These are phyloP conservation scores for Eutrema yunnanense DNA, from an alignment of 345 rosid genomes.

Conservation along the genomic window DNA sequence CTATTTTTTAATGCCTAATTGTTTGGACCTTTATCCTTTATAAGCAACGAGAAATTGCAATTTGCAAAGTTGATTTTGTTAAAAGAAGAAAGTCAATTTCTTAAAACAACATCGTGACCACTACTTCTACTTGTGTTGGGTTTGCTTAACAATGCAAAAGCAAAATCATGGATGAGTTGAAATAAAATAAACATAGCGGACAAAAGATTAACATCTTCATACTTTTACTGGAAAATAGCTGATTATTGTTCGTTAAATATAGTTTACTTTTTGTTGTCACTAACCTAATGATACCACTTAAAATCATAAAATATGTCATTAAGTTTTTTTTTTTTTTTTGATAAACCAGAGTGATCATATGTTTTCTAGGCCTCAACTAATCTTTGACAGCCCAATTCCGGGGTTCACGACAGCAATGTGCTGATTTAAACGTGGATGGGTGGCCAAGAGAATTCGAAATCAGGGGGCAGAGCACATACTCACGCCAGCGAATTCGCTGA, in stretches of 20 bases:
- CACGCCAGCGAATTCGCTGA: too few relatives aligned
- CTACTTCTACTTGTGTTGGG: constrained; percentile 6
- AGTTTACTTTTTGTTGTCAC: background rate
- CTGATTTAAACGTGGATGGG: too few relatives aligned
- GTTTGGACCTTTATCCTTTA: constrained; percentile 18
- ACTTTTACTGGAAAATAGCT: background rate
- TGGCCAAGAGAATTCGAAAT: too few relatives aligned
- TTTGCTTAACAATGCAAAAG: constrained; percentile 19
- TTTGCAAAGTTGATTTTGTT: constrained; percentile 5
- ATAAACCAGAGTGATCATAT: too few relatives aligned
- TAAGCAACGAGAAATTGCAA: constrained; percentile 12
- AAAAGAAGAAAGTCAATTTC: background rate
- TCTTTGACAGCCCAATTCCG: too few relatives aligned
- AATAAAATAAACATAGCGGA: background rate
- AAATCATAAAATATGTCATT: background rate
- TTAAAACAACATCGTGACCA: background rate
- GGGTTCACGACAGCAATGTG: too few relatives aligned
- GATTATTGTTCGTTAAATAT: background rate
- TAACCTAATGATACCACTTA: background rate
- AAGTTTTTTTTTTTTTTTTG: background rate
- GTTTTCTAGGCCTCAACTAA: too few relatives aligned
- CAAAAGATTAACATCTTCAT: background rate
- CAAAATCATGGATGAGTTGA: constrained; percentile 3
- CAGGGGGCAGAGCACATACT: too few relatives aligned
- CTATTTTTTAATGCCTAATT: background rate